phyloP scores from a whole-genome alignment of 2,329 filamentous ascomycete species.

The Colletotrichum higginsianum region DNA sequence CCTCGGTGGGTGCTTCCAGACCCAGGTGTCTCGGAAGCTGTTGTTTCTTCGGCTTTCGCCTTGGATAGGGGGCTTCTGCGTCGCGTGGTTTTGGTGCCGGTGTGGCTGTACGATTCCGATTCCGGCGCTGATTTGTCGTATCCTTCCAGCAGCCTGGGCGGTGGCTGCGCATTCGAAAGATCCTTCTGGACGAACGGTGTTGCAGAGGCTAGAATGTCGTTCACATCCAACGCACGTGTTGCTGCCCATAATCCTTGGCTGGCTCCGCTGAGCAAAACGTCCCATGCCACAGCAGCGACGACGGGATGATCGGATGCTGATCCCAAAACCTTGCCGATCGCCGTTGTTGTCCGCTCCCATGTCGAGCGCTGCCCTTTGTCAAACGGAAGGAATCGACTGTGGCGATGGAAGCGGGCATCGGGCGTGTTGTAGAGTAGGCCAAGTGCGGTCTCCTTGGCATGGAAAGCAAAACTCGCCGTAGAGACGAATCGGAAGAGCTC shows the following conservation, averaged over 20 bases:
- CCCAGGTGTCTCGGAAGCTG: constrained; percentile 14
- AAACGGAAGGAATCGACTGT: constrained; percentile 62
- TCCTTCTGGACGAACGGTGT: constrained; percentile 50
- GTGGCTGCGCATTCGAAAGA: constrained; percentile 25
- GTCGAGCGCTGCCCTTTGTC: constrained; percentile 60
- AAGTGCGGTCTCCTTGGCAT: constrained; percentile 60
- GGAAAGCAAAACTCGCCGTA: constrained; percentile 58
- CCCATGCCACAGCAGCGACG: constrained; percentile 69
- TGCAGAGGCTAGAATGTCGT: constrained; percentile 61
- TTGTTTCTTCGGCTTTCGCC: constrained; percentile 17
- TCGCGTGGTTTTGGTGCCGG: constrained; percentile 29
- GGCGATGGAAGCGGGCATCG: constrained; percentile 62
- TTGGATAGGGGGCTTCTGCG: constrained; percentile 20
- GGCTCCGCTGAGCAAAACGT: constrained; percentile 69
- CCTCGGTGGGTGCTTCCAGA: constrained; percentile 45
- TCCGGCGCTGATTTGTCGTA: constrained; percentile 30
- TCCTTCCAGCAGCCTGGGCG: constrained; percentile 14
- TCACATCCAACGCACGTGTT: constrained; percentile 64
- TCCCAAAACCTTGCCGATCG: constrained; percentile 62
- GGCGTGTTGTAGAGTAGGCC: constrained; percentile 64
- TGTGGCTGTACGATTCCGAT: constrained; percentile 13
- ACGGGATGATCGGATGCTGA: constrained; percentile 70
- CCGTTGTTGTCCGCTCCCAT: constrained; percentile 62
- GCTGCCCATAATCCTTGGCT: constrained; percentile 73
- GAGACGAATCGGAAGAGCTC: constrained; percentile 65